Conservation (phyloP, 495 filamentous ascomycete genomes). For the Talaromyces wortmannii region DNA sequence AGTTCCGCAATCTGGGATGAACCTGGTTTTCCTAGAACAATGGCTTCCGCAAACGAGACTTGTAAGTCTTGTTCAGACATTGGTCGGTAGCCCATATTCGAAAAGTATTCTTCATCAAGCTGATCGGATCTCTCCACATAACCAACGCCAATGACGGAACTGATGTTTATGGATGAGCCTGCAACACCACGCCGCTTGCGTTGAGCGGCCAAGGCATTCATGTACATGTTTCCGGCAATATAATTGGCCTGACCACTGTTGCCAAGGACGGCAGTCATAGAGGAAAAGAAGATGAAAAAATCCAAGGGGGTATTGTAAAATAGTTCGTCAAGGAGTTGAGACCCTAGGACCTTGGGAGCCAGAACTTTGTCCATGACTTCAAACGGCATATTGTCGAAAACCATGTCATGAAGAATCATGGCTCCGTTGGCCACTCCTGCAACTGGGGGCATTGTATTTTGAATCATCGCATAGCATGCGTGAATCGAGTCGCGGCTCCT, state of each 20-base stretch:
- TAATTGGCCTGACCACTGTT: conserved; percentile 53
- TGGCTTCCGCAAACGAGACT: conserved; percentile 9
- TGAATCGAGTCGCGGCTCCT: conserved; percentile 1
- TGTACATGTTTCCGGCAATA: conserved; percentile 50
- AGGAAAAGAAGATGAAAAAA: conserved; percentile 57
- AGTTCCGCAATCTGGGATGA: neutral
- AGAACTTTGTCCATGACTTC: conserved; percentile 8
- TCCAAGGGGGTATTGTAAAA: conserved; percentile 33
- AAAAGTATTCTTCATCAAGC: neutral
- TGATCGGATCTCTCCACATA: conserved; percentile 18
- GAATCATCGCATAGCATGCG: conserved; percentile 9
- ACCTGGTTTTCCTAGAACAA: neutral
- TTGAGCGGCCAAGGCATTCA: conserved; percentile 20
- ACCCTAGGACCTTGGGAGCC: conserved; percentile 18
- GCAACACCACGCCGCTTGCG: conserved; percentile 20
- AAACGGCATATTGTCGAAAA: conserved; percentile 47
- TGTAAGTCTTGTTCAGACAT: conserved; percentile 44
- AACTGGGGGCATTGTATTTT: conserved; percentile 8
- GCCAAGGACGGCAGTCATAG: conserved; percentile 42
- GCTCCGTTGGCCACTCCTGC: conserved; percentile 16
- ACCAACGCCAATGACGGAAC: conserved; percentile 29
- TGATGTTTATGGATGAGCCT: conserved; percentile 20
- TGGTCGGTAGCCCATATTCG: conserved; percentile 3
- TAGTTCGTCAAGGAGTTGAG: conserved; percentile 17
- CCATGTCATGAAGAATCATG: conserved; percentile 15